Evolutionary conservation across 139 green algal genomes (phyloP).

Genomic region (Tetradesmus obliquus): DNA sequence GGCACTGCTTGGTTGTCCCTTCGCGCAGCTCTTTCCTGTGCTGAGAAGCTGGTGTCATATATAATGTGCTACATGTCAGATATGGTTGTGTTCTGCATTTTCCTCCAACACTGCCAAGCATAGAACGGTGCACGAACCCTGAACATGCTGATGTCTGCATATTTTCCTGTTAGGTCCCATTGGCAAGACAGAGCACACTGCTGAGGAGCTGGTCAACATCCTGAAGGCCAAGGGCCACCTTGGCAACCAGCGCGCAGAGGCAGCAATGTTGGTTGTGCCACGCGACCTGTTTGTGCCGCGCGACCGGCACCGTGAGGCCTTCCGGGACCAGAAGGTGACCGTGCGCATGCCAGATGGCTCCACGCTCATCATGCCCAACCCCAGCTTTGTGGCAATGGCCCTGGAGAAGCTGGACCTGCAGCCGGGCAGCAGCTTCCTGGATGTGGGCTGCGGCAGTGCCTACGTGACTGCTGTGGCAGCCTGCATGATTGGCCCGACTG

Average conservation of each 20-base stretch:
- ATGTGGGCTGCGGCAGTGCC: conserved; percentile 70
- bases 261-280: conserved; percentile 63
- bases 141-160: not conserved
- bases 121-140: no score
- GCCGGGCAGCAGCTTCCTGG: conserved; percentile 61
- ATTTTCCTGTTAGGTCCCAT: conserved; percentile 56
- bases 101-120: no score
- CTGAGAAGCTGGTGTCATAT: not conserved
- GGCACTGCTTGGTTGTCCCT: no score
- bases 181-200: conserved; percentile 68
- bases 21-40: not conserved
- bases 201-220: conserved; percentile 76
- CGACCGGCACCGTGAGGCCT: conserved; percentile 67
- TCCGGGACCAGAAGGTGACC: conserved; percentile 70
- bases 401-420: conserved; percentile 66
- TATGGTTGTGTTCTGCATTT: not conserved
- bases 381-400: conserved; percentile 66
- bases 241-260: conserved; percentile 53
- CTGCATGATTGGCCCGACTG: conserved; percentile 58
- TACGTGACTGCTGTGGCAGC: conserved; percentile 69
- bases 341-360: conserved; percentile 71
- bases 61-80: not conserved
- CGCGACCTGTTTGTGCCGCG: conserved; percentile 72
- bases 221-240: conserved; percentile 69
- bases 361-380: conserved; percentile 67